These are phyloP conservation scores for Mycena galericulata DNA, from an alignment of 768 basidiomycete species.

Conservation along the genomic window DNA sequence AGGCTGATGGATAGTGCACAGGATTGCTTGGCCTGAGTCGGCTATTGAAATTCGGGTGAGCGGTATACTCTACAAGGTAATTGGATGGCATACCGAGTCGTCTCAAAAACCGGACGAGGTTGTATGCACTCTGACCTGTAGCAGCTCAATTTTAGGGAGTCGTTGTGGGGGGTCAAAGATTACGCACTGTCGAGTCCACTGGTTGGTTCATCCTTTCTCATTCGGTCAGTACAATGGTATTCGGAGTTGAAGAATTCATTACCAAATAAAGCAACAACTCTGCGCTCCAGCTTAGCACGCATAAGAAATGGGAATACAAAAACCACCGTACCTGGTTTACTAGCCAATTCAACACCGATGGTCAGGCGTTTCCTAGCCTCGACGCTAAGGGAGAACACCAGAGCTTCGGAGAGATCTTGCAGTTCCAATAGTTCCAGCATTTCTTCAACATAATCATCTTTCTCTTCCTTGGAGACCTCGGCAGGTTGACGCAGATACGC, in stretches of 20 bases:
- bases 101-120: slow-evolving; percentile 82
- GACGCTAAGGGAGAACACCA: slow-evolving; percentile 76
- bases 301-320: too few species aligned
- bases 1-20: slow-evolving; percentile 93
- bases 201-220: slow-evolving; percentile 61
- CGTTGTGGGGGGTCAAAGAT: too few species aligned
- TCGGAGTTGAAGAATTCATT: slow-evolving; percentile 1
- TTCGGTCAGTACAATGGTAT: neutral
- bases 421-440: slow-evolving; percentile 88
- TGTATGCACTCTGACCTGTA: slow-evolving; percentile 81
- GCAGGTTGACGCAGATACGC: slow-evolving; percentile 87
- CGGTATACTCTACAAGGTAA: neutral
- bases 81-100: slow-evolving; percentile 62
- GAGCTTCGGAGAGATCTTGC: slow-evolving; percentile 85
- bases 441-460: slow-evolving; percentile 84
- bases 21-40: slow-evolving; percentile 87
- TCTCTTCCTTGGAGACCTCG: slow-evolving; percentile 74
- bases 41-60: slow-evolving; percentile 40
- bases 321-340: slow-evolving; percentile 66
- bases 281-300: neutral
- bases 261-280: slow-evolving; percentile 65
- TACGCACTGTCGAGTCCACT: slow-evolving; percentile 56
- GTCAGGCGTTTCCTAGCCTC: slow-evolving; percentile 88
- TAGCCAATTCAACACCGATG: slow-evolving; percentile 92
- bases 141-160: slow-evolving; percentile 36